A percentile compares a stretch with the other conserved stretches of the same genome.
Evolutionary conservation across 2,329 filamentous ascomycete genomes (phyloP).

Genomic region (Claviceps pusilla): DNA sequence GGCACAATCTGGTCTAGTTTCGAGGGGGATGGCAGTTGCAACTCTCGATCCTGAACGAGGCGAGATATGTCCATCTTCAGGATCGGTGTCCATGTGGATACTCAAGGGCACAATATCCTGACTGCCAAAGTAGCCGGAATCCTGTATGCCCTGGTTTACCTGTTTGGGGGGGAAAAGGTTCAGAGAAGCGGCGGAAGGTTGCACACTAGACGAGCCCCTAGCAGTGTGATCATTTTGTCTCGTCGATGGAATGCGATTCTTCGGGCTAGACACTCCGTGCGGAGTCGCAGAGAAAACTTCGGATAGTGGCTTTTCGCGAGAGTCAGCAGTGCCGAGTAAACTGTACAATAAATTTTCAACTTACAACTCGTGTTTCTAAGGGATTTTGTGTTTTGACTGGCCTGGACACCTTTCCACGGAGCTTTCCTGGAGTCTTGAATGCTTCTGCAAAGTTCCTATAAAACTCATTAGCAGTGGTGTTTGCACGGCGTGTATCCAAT

Average conservation of each 20-base stretch:
- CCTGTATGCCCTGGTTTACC: slow-evolving; percentile 19
- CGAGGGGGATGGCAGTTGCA: slow-evolving; percentile 8
- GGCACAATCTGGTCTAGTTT: slow-evolving; percentile 12
- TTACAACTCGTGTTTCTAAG: slow-evolving; percentile 47
- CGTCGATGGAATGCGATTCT: slow-evolving; percentile 36
- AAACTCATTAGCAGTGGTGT: slow-evolving; percentile 5
- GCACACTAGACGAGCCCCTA: slow-evolving; percentile 19
- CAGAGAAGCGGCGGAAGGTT: slow-evolving; percentile 18
- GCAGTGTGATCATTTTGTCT: slow-evolving; percentile 43
- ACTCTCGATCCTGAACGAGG: slow-evolving; percentile 9
- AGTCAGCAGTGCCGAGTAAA: slow-evolving; percentile 12
- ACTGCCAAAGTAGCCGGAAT: slow-evolving; percentile 61
- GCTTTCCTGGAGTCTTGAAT: slow-evolving; percentile 85
- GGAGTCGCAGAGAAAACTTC: slow-evolving; percentile 42
- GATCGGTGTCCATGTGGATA: slow-evolving; percentile 11
- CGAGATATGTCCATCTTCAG: slow-evolving; percentile 9
- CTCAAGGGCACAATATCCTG: slow-evolving; percentile 26
- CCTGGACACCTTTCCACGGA: slow-evolving; percentile 67
- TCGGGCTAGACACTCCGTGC: slow-evolving; percentile 38
- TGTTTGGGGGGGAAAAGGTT: slow-evolving; percentile 17
- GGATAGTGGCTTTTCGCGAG: slow-evolving; percentile 36
- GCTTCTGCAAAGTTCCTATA: slow-evolving; percentile 75
- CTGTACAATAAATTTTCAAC: slow-evolving; percentile 15
- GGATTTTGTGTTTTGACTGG: slow-evolving; percentile 48
- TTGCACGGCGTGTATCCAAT: neutral